Evolutionary conservation across 1,139 yeast genomes (phyloP).

Genomic region (Hemisphaericaspora subhashii): DNA sequence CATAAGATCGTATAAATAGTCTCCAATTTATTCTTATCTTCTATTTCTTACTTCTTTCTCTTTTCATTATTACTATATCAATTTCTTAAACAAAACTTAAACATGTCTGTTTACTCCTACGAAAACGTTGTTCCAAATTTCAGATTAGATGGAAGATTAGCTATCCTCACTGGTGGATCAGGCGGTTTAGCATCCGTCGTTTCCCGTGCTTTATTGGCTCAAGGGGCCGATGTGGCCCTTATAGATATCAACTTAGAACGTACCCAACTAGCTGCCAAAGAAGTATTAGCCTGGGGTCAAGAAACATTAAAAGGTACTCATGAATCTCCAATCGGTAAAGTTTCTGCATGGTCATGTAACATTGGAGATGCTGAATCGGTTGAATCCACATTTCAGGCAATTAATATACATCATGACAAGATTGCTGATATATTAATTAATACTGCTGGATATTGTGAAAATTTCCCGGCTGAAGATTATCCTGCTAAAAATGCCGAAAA

Average conservation of each 20-base stretch:
- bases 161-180: conserved; percentile 79
- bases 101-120: conserved; percentile 24
- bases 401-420: conserved; percentile 58
- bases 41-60: no score
- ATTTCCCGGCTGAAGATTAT: conserved; percentile 74
- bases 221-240: conserved; percentile 74
- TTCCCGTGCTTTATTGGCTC: conserved; percentile 67
- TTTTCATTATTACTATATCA: neutral
- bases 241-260: conserved; percentile 67
- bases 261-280: conserved; percentile 61
- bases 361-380: conserved; percentile 67
- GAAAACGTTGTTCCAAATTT: conserved; percentile 53
- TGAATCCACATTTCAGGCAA: conserved; percentile 49
- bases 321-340: conserved; percentile 43
- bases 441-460: conserved; percentile 85
- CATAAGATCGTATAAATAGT: no score
- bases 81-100: neutral
- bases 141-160: conserved; percentile 70
- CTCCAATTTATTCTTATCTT: no score
- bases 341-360: conserved; percentile 76
- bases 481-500: conserved; percentile 71
- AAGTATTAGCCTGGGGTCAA: conserved; percentile 55
- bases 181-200: conserved; percentile 75
- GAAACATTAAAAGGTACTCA: conserved; percentile 43
- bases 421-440: conserved; percentile 68